A percentile compares a stretch with the other conserved stretches of the same genome.
Evolutionary conservation across 1,284 basidiomycete genomes (phyloP).

Genomic region (Austroboletus rostrupii): DNA sequence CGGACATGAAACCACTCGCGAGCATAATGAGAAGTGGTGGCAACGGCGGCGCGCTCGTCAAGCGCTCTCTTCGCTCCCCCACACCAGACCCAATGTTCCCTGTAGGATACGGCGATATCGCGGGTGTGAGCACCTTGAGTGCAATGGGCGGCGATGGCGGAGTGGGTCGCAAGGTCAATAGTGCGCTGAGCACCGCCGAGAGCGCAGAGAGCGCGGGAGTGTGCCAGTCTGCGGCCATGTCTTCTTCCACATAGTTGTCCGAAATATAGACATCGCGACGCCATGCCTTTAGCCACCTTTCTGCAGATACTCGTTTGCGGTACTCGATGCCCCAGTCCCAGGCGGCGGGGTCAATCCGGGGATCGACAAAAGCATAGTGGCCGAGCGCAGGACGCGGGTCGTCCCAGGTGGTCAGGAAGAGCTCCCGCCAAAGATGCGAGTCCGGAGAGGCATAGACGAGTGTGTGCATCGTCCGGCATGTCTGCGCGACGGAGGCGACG

Average conservation of each 20-base stretch:
- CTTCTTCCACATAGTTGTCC: conserved; percentile 3
- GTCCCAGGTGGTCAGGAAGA: conserved; percentile 50
- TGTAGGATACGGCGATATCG: conserved; percentile 8
- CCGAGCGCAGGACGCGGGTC: conserved; percentile 38
- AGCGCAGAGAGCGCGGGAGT: conserved; percentile 7
- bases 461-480: conserved; percentile 37
- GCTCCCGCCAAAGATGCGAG: conserved; percentile 49
- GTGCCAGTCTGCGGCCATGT: not conserved
- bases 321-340: conserved; percentile 26
- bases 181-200: conserved; percentile 27
- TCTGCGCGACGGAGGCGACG: conserved; percentile 41
- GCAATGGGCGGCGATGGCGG: conserved; percentile 16
- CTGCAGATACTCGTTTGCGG: conserved; percentile 16
- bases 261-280: conserved; percentile 11
- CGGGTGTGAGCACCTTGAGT: conserved; percentile 15
- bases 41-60: conserved; percentile 22
- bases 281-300: conserved; percentile 15
- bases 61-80: conserved; percentile 8
- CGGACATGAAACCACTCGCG: conserved; percentile 10
- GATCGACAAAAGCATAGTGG: conserved; percentile 19
- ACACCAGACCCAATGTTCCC: conserved; percentile 9
- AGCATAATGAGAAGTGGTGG: conserved; percentile 25
- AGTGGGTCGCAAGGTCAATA: conserved; percentile 32
- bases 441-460: conserved; percentile 42
- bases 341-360: conserved; percentile 9